Base-by-base conservation (phyloP, 2,329 filamentous ascomycete species). In the Cercospora brassicicola region DNA sequence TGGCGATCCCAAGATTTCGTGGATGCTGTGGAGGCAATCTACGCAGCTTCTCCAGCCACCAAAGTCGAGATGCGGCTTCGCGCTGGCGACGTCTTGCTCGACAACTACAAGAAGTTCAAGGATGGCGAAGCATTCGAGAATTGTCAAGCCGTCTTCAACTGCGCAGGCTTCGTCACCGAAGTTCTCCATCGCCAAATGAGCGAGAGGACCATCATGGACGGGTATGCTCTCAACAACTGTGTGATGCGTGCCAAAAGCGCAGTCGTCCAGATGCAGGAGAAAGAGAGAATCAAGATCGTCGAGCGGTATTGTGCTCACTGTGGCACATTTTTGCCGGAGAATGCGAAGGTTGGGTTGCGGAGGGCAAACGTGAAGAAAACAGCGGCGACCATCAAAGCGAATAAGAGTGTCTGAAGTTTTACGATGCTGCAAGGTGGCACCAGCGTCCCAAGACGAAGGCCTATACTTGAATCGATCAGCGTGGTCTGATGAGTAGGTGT, bases 11-110 rank as follows among this genome's bases (percentile, higher is more conserved):
- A 48, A 36, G 56, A 26, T 9, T 62, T 68, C 42, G 56, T 36
- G 10, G 62, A 62, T 23, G 66, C 66, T 4, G 56, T 68, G 13
- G 23, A 53, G 10, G 39, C 57, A 26, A 45, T 67, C 18, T 67
- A 67, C 55, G 59, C 36, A 15, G 0, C 6, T 8, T n/a, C 61
- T 0, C 26, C 11, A n/a, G 20, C 30, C n/a, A 55, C 8, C 7
- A 64, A 53, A 20, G 13, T 23, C 2, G 23, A 2, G 23, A 23
- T 23, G 23, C 23, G 23, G 23, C 23, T 23, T 23, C 23, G 23
- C 23, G 23, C 23, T 23, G 23, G 23, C 23, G 23, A 23, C 23
- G 2, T 23, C 2, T 23, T 23, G 23, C 23, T 23, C 23, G 2
- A 23, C 23, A 10, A 36, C 57, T 60, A 36, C 57, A 11, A 4